Percentiles rank a stretch among this genome's conserved stretches.
These are phyloP conservation scores for Phytopythium aichiense DNA, from an alignment of 352 stramenopile species.

Conservation along the genomic window DNA sequence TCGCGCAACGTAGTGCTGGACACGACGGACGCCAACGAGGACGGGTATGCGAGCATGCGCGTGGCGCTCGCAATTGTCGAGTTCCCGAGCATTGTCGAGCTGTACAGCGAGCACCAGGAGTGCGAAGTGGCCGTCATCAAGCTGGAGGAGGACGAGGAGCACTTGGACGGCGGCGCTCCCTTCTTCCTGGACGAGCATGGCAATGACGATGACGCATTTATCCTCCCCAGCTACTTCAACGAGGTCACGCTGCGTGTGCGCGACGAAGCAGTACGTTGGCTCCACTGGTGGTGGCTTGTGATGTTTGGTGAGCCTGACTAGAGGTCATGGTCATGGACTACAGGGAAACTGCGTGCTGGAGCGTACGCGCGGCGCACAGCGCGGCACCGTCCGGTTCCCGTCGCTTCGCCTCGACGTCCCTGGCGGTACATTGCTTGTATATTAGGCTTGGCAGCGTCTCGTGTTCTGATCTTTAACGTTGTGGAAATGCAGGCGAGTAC, in stretches of 20 bases:
- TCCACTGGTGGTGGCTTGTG: not conserved
- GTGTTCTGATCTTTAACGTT: constrained; percentile 5
- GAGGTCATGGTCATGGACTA: not conserved
- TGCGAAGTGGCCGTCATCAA: constrained; percentile 64
- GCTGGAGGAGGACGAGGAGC: constrained; percentile 77
- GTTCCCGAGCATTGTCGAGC: constrained; percentile 65
- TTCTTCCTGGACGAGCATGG: constrained; percentile 70
- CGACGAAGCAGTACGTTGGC: constrained; percentile 41
- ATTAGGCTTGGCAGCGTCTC: constrained; percentile 1
- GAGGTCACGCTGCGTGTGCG: constrained; percentile 51
- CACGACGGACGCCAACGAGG: constrained; percentile 57
- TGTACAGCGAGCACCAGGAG: constrained; percentile 66
- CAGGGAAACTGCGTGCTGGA: constrained; percentile 61
- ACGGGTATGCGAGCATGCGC: constrained; percentile 59
- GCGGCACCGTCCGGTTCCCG: constrained; percentile 57
- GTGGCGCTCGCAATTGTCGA: constrained; percentile 61
- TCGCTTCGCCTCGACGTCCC: constrained; percentile 60
- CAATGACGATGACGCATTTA: constrained; percentile 54
- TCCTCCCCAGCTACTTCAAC: constrained; percentile 64
- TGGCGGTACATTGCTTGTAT: constrained; percentile 26
- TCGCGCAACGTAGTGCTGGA: constrained; percentile 64
- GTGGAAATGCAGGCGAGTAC: constrained; percentile 43
- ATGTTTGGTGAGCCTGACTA: not conserved
- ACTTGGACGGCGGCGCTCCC: constrained; percentile 38
- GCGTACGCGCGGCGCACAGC: constrained; percentile 36